phyloP scores from a whole-genome alignment of 2,329 filamentous ascomycete species.

The Penicillium sp. region DNA sequence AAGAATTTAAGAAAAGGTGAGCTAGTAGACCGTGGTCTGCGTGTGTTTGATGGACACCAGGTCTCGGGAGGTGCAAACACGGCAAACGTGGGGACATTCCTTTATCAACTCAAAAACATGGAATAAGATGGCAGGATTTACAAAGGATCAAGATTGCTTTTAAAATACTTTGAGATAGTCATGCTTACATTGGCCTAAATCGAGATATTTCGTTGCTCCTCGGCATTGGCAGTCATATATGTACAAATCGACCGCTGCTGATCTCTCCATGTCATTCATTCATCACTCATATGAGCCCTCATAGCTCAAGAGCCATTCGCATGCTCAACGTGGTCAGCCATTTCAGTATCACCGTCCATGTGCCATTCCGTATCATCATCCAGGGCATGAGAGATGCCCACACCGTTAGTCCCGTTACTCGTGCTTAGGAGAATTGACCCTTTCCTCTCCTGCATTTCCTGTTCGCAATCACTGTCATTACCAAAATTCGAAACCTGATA shows the following conservation, averaged over 20 bases:
- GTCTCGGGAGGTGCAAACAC: constrained; percentile 28
- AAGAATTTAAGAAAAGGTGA: not conserved
- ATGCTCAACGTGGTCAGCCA: constrained; percentile 25
- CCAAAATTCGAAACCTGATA: constrained; percentile 48
- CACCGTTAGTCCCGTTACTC: constrained; percentile 19
- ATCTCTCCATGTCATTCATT: constrained; percentile 21
- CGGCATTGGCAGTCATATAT: not conserved
- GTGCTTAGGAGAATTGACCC: constrained; percentile 34
- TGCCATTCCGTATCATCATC: constrained; percentile 22
- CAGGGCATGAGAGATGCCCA: constrained; percentile 16
- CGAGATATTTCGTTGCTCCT: not conserved
- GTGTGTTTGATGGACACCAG: constrained; percentile 11
- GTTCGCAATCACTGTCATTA: constrained; percentile 34
- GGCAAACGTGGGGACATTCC: constrained; percentile 31
- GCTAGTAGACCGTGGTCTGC: not conserved
- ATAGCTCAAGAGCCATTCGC: constrained; percentile 10
- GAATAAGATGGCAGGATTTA: not conserved
- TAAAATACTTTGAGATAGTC: not conserved
- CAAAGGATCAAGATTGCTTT: not conserved
- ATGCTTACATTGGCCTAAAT: not conserved
- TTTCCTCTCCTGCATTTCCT: constrained; percentile 50
- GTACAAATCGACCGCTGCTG: not conserved
- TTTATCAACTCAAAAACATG: constrained; percentile 3
- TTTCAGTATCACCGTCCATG: constrained; percentile 18
- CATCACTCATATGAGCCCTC: constrained; percentile 25